Percentiles rank a stretch among this genome's conserved stretches.
phyloP scores from a whole-genome alignment of 164 flowering plant species.

The Macadamia tetraphylla region DNA sequence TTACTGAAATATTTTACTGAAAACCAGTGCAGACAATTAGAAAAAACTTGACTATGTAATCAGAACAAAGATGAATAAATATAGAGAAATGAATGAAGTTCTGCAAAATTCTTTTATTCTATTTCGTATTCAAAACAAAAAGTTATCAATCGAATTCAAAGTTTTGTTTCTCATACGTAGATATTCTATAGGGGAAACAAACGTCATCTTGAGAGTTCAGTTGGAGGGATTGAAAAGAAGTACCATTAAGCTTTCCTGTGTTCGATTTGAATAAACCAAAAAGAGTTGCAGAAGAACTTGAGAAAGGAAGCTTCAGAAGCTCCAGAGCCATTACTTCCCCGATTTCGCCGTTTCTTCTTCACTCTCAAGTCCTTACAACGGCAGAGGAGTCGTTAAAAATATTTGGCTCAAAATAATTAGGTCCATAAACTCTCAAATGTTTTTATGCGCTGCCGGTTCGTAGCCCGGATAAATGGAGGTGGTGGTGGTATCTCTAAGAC shows the following conservation, averaged over 20 bases:
- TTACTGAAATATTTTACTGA: constrained; percentile 24
- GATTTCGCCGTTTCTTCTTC: too few species aligned
- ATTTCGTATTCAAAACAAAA: neutral
- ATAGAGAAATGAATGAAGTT: neutral
- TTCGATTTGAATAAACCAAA: constrained; percentile 8
- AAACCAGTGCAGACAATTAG: neutral
- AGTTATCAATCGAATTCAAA: neutral
- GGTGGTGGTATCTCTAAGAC: too few species aligned
- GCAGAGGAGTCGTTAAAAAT: too few species aligned
- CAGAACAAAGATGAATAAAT: neutral
- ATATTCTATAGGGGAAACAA: neutral
- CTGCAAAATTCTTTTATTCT: neutral
- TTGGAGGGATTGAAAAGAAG: neutral
- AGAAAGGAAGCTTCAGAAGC: constrained; percentile 9
- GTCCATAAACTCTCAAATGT: too few species aligned
- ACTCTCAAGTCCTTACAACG: too few species aligned
- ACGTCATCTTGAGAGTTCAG: neutral
- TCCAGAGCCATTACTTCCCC: constrained; percentile 4
- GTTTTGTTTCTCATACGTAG: neutral
- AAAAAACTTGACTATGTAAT: neutral
- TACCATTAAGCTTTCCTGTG: constrained; percentile 3
- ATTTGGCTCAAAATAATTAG: too few species aligned
- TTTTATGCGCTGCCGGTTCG: too few species aligned
- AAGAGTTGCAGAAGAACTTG: constrained; percentile 8
- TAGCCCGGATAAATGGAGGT: too few species aligned